Base-by-base conservation (phyloP, 73 alveolate species). In the Halteria grandinella region DNA sequence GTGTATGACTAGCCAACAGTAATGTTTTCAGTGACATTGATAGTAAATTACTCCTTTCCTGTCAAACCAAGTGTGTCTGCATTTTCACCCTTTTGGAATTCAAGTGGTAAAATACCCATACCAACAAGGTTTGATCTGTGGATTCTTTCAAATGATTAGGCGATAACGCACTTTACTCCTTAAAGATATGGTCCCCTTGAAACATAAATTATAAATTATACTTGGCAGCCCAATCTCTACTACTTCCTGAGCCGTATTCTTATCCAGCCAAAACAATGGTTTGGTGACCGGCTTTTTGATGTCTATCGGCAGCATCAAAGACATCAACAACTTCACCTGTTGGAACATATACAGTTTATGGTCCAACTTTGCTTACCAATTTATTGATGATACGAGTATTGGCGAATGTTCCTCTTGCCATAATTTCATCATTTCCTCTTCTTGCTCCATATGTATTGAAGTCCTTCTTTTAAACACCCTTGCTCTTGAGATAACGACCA, bases 161-260 rank as follows among this genome's bases (percentile, higher is more conserved):
- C 95, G 40, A 88, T 74, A 32, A 88, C 95, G 44, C 85, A 77
- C 70, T 75, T 79, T 40, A 85, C 83, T 23, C 93, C 93, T 57
- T 64, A 69, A 31, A 85, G 69, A 52, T 48, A 70, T 34, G 93
- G 93, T 24, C 93, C 93, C n/a, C n/a, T n/a, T n/a, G n/a, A 20
- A 59, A 41, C 55, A 72, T 86, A 85, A 85, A 32, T 92, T 89
- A 17, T n/a, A n/a, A n/a, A n/a, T n/a, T n/a, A n/a, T n/a, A n/a
- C n/a, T n/a, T n/a, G n/a, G n/a, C n/a, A n/a, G 95, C 95, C 95
- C 95, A 88, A 59, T 84, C 95, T 48, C 92, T 86, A 18, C 90
- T 55, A 27, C 87, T 49, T 53, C 95, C 95, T 21, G 91, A 69
- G 37, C 95, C 95, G 28, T 88, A 88, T 58, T 88, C 93, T 70